Evolutionary conservation across 352 stramenopile species (phyloP).

Genomic region (Globisporangium cylindrosporum): DNA sequence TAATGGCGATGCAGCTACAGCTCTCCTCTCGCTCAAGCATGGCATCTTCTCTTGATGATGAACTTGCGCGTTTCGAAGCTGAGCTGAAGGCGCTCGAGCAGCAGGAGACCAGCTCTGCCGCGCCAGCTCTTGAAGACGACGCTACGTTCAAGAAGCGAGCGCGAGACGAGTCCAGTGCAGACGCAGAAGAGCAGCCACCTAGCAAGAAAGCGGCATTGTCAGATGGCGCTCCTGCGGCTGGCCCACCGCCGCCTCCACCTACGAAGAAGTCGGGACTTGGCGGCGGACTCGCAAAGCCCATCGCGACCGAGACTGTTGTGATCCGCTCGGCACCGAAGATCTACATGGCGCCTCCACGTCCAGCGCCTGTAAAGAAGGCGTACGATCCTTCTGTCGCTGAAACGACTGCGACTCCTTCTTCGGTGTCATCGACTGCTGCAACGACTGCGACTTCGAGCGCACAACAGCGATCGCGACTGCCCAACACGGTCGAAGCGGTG

Average conservation of each 20-base stretch:
- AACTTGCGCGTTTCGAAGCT: conserved; percentile 81
- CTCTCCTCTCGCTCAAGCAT: not conserved
- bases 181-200: conserved; percentile 17
- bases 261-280: conserved; percentile 14
- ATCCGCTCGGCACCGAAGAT: conserved; percentile 51
- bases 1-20: not conserved
- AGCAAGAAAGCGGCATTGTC: conserved; percentile 31
- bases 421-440: not conserved
- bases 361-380: conserved; percentile 36
- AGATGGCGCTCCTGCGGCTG: not conserved
- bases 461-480: conserved; percentile 19
- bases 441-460: not conserved
- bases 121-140: not conserved
- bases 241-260: not conserved
- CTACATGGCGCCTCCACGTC: conserved; percentile 69
- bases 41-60: conserved; percentile 51
- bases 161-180: conserved; percentile 16
- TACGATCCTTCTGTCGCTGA: not conserved
- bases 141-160: conserved; percentile 30
- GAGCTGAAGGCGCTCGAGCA: conserved; percentile 78
- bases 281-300: conserved; percentile 15
- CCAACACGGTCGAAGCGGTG: conserved; percentile 51
- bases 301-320: conserved; percentile 20
- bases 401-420: not conserved
- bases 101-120: not conserved